These are phyloP conservation scores for Diaporthe velutina DNA, from an alignment of 2,329 filamentous ascomycete genomes.

Conservation along the genomic window DNA sequence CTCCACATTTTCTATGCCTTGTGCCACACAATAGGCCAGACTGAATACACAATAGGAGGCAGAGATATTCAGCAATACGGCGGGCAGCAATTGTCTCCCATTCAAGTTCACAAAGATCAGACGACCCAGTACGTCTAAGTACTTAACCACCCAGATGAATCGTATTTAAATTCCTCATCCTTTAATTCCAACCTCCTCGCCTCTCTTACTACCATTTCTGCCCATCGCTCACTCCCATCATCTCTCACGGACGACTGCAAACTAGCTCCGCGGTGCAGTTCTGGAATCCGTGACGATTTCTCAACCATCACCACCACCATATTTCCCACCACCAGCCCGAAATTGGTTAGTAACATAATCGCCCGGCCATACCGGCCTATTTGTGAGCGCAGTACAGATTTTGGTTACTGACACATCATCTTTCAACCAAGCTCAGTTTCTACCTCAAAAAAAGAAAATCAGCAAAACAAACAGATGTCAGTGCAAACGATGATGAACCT, in stretches of 20 bases:
- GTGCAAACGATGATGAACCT: not conserved
- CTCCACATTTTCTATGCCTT: not conserved
- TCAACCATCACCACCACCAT: no score
- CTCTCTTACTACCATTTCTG: not conserved
- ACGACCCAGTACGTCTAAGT: not conserved
- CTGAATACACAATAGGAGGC: not conserved
- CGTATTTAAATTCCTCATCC: not conserved
- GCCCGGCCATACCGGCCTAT: not conserved
- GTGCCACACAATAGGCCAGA: not conserved
- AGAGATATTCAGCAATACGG: no score
- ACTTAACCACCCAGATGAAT: not conserved
- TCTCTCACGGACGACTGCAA: no score
- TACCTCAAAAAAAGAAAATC: no score
- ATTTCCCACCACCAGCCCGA: no score
- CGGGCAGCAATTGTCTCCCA: not conserved
- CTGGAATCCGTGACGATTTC: no score
- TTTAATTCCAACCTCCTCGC: not conserved
- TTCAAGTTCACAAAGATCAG: not conserved
- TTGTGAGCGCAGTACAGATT: not conserved
- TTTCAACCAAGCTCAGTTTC: not conserved
- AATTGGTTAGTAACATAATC: not conserved
- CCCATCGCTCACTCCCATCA: no score
- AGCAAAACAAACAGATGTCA: no score
- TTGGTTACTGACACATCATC: not conserved
- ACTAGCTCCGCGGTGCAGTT: no score